Evolutionary conservation across 495 filamentous ascomycete species (phyloP).

Genomic region (Aspergillus leporis): DNA sequence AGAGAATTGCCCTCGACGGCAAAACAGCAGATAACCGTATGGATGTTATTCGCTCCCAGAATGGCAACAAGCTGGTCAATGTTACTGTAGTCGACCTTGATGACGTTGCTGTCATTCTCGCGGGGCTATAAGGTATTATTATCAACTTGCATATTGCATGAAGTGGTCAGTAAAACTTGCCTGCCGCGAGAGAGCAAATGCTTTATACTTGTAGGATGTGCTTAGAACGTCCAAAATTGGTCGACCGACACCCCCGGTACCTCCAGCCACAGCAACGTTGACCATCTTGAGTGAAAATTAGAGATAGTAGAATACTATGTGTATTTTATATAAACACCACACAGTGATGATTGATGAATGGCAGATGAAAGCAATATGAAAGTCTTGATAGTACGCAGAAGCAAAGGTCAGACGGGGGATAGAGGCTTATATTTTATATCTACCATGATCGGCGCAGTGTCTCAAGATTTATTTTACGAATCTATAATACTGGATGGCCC

Average conservation of each 20-base stretch:
- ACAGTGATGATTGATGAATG: no score
- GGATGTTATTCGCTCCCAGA: constrained; percentile 41
- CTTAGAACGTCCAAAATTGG: constrained; percentile 41
- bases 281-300: no score
- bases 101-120: constrained; percentile 14
- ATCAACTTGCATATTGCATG: not conserved
- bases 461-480: no score
- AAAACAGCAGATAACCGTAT: constrained; percentile 48
- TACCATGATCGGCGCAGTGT: no score
- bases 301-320: no score
- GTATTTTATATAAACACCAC: no score
- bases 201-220: constrained; percentile 28
- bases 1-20: constrained; percentile 22
- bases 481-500: no score
- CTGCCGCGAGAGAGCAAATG: constrained; percentile 40
- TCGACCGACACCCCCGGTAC: constrained; percentile 42
- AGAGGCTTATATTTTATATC: no score
- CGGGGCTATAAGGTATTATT: constrained; percentile 5
- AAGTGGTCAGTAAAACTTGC: constrained; percentile 15
- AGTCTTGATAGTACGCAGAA: no score
- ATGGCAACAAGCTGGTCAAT: constrained; percentile 25
- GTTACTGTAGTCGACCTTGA: constrained; percentile 38
- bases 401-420: no score
- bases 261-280: constrained; percentile 45
- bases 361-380: no score